Evolutionary conservation across 2,329 filamentous ascomycete genomes (phyloP), one percentile per base, ranked within the genome.

Genomic region (Emericellopsis atlantica): DNA sequence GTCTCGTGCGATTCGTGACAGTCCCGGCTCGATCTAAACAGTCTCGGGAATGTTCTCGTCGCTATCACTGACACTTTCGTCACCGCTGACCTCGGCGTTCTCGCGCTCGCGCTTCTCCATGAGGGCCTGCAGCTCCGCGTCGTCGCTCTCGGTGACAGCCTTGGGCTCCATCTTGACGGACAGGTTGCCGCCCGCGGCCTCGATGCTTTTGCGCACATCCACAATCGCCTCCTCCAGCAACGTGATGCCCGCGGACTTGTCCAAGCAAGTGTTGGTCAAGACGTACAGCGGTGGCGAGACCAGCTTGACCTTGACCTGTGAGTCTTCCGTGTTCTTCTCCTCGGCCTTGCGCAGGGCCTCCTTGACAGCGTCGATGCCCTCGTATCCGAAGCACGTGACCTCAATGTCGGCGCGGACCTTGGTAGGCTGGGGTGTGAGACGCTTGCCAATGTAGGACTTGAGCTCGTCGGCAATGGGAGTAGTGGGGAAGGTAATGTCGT

Each of bases 61-160:
- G 59, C 87, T 95, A 65, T 94, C 90, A 58, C 86, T 94, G 62
- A 87, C 74, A 61, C 89, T 92, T 72, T 98, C 92, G 60, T 98
- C 93, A 56, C 92, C 92, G 62, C 88, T 95, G 57, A 98, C 87
- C 63, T 98, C 87, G 60, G 87, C 85, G 66, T 98, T 98, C 76
- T 96, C 90, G 50, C 87, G 82, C 72, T 95, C 92, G 50, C 85
- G 81, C 81, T 96, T 95, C 74, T 96, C 92, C 92, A 98, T 98
- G 49, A 98, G 76, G 40, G 90, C 92, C 63, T 95, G 88, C 49
- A 98, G 72, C 65, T 95, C 89, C 22, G 90, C 92, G 57, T 98
- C 92, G 55, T 98, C 93, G 62, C 88, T 93, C 74, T 96, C 93
- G 2, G 92, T 98, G 46, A 98, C 92, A 5, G 93, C 92, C 79